Base-by-base conservation (phyloP, 1,284 basidiomycete genomes). In the Heterobasidion annosum region DNA sequence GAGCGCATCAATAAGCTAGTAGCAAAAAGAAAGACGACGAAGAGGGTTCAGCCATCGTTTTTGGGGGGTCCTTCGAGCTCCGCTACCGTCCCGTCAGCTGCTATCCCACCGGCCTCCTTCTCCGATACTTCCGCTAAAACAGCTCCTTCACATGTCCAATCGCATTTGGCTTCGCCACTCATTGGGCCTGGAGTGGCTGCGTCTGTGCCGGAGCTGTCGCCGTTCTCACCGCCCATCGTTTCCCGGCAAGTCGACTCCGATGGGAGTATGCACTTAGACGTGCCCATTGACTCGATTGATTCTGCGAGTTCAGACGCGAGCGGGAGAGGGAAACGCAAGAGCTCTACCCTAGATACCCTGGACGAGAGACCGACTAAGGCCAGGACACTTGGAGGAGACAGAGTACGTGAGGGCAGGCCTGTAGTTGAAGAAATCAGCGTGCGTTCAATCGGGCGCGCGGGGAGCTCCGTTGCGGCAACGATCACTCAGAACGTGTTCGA, bases 301-400 rank as follows among this genome's bases (percentile, higher is more conserved):
- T 56, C 63, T 43, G 52, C 56, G 43, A 59, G 56, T 48, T 56
- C 52, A 32, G 56, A 16, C 5, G 40, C 13, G 40, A 43, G 40
- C 16, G 46, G 12, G 19, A 48, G 58, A 64, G 70, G 76, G 51
- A 85, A 81, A 65, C 72, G 77, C 57, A 83, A 78, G 59, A 73
- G 72, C 2, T 74, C 25, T 2, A 25, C 25, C 4, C 25, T 69
- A 7, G 63, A 81, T 56, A 60, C 72, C n/a, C 62, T 64, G 33
- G 80, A 83, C 43, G 67, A 71, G 57, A 59, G 77, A 48, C 64
- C 61, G 43, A 70, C 74, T 47, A 79, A 82, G 61, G 66, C 79
- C 32, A 68, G 81, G 44, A 91, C 89, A 13, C 70, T 93, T 8
- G 91, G 91, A 25, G 88, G 88, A 0, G 86, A 88, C 61, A 69